These are phyloP conservation scores for Cairneyella variabilis DNA, from an alignment of 495 filamentous ascomycete genomes.

Conservation along the genomic window DNA sequence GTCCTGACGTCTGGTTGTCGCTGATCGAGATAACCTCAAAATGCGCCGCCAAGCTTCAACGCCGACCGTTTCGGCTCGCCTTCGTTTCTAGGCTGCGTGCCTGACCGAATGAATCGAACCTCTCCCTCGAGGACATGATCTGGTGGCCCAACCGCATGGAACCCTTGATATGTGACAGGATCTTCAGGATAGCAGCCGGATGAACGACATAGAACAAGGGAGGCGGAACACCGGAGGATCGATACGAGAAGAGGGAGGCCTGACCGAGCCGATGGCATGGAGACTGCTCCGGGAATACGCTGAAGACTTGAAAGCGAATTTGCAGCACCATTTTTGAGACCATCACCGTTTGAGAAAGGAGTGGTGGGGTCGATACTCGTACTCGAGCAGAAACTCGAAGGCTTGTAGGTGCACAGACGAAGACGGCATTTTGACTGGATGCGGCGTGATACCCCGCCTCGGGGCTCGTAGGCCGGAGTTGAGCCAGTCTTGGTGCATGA, in stretches of 20 bases:
- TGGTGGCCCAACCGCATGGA: conserved; percentile 6
- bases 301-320: no score
- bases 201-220: conserved; percentile 2
- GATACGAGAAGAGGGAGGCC: not conserved
- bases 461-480: not conserved
- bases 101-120: not conserved
- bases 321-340: conserved; percentile 5
- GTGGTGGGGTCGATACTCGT: not conserved
- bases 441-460: not conserved
- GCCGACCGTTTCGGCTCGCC: no score
- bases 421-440: conserved; percentile 1
- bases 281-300: no score
- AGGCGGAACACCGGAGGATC: conserved; percentile 1
- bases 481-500: conserved; percentile 2
- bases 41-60: no score
- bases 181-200: conserved; percentile 10
- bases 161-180: conserved; percentile 13
- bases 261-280: no score
- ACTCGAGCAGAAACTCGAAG: not conserved
- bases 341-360: conserved; percentile 14
- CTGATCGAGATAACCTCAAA: not conserved
- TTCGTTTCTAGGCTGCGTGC: not conserved
- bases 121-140: no score
- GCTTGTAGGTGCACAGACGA: conserved; percentile 10
- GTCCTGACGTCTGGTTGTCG: not conserved